Percentiles rank a stretch among this genome's conserved stretches.
Evolutionary conservation across 345 rosid genomes (phyloP).

Genomic region (Anacardium occidentale): DNA sequence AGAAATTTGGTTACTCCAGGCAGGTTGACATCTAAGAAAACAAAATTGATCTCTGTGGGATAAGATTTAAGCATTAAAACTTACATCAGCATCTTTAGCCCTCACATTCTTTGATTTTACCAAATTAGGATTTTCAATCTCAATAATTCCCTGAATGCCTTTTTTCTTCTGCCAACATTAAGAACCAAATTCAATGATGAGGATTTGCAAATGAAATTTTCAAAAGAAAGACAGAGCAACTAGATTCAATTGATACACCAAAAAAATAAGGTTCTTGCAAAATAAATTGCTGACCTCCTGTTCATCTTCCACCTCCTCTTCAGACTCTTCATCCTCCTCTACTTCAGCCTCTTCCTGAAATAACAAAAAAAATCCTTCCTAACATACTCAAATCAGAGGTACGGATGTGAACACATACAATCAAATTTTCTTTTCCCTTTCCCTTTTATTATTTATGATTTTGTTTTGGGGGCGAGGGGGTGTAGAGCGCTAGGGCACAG

Average conservation of each 20-base stretch:
- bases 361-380: conserved; percentile 4
- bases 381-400: neutral
- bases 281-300: conserved; percentile 37
- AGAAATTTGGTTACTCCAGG: neutral
- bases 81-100: conserved; percentile 77
- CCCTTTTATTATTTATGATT: neutral
- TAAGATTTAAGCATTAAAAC: conserved; percentile 14
- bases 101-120: conserved; percentile 60
- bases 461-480: neutral
- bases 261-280: neutral
- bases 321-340: conserved; percentile 35
- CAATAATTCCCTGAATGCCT: conserved; percentile 77
- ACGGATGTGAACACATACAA: neutral
- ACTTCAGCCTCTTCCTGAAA: conserved; percentile 44
- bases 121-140: conserved; percentile 86
- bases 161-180: conserved; percentile 59
- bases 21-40: neutral
- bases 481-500: neutral
- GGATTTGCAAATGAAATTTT: neutral
- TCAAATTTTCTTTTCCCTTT: neutral
- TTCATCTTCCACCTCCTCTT: conserved; percentile 51
- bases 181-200: neutral
- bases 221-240: neutral
- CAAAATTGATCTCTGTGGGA: conserved; percentile 1
- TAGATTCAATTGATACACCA: conserved; percentile 13